Conservation (phyloP, 257 asterid genomes). For the Solanum piurae region DNA sequence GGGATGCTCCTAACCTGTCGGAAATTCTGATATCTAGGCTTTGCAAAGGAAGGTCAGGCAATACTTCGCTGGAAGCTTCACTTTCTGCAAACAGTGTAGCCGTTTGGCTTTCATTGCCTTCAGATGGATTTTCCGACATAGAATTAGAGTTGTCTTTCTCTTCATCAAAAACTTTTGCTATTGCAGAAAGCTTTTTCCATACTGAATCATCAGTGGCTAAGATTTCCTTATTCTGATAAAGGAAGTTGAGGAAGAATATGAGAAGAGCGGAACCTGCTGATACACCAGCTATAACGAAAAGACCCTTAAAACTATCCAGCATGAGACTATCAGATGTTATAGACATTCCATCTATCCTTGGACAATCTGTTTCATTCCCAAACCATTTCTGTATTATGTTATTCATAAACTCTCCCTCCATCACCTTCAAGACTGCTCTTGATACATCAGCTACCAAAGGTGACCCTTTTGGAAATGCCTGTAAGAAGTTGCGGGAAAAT, state of each 20-base stretch:
- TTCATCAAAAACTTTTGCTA: conserved; percentile 22
- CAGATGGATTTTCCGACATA: neutral
- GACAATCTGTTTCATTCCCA: conserved; percentile 3
- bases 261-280: conserved; percentile 23
- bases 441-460: conserved; percentile 32
- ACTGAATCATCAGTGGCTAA: conserved; percentile 14
- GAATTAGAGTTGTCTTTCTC: conserved; percentile 1
- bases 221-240: conserved; percentile 18
- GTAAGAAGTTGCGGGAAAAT: neutral
- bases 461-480: conserved; percentile 44
- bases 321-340: conserved; percentile 4
- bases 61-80: neutral
- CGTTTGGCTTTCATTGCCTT: neutral
- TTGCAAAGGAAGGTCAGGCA: neutral
- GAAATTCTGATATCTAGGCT: conserved; percentile 5
- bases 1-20: neutral
- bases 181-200: conserved; percentile 19
- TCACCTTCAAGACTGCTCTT: conserved; percentile 16
- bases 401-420: conserved; percentile 13
- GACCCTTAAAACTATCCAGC: conserved; percentile 27
- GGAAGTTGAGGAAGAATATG: conserved; percentile 21
- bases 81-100: neutral
- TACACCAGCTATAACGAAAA: conserved; percentile 22
- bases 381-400: conserved; percentile 17
- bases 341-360: neutral